Evolutionary conservation across 129 eudicot species (phyloP).

Genomic region (Solidago caesia): DNA sequence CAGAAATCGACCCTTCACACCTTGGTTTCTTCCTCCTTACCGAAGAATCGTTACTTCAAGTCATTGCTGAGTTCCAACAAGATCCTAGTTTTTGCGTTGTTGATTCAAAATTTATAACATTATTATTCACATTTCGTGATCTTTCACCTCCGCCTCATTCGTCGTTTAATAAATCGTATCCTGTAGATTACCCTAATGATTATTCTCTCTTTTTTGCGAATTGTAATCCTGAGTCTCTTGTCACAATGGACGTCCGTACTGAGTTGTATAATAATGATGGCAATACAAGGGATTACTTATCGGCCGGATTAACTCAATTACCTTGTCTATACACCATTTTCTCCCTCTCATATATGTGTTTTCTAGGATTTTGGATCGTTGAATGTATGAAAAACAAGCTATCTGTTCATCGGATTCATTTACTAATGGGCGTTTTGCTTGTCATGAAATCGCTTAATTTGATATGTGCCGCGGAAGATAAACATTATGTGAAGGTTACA

Average conservation of each 20-base stretch:
- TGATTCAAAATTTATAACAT: constrained; percentile 30
- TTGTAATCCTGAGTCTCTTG: constrained; percentile 28
- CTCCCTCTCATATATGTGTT: constrained; percentile 33
- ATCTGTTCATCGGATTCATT: constrained; percentile 37
- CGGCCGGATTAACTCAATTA: constrained; percentile 40
- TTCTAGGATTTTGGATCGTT: constrained; percentile 34
- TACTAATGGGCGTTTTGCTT: constrained; percentile 43
- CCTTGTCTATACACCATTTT: constrained; percentile 31
- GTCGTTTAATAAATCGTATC: constrained; percentile 29
- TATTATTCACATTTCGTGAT: constrained; percentile 44
- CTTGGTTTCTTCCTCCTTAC: constrained; percentile 45
- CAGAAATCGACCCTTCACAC: constrained; percentile 36
- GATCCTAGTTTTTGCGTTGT: constrained; percentile 40
- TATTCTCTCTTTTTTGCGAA: constrained; percentile 36
- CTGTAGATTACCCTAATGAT: constrained; percentile 28
- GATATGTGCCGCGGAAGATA: constrained; percentile 32
- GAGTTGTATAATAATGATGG: constrained; percentile 30
- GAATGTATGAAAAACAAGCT: constrained; percentile 27
- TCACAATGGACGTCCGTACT: constrained; percentile 32
- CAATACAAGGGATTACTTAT: constrained; percentile 29
- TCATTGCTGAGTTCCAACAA: constrained; percentile 31
- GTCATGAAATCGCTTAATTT: constrained; percentile 38
- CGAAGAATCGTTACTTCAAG: constrained; percentile 31
- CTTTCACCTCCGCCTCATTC: constrained; percentile 38
- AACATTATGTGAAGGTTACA: constrained; percentile 34